Base-by-base conservation (phyloP, 2,329 filamentous ascomycete species). In the Aspergillus quadrilineatus region DNA sequence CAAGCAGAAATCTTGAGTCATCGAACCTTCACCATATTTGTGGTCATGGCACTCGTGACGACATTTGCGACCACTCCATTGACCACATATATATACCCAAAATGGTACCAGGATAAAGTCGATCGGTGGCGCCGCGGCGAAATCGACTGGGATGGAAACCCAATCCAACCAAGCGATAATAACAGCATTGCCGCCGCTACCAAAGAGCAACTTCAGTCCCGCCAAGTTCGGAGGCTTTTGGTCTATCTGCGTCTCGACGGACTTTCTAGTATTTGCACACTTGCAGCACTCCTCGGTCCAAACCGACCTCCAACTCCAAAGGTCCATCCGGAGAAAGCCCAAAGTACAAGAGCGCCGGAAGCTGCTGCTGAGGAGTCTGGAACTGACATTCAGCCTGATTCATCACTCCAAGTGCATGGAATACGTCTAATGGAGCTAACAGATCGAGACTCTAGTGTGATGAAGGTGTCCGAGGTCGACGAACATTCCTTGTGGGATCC, bases 381-480 rank as follows among this genome's bases (percentile, higher is more conserved):
- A 1, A 15, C 55, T 2, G 62, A 65, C 4, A 48, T 60, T 0
- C 56, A 67, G 17, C 60, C 67, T 54, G 52, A 59, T 50, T 37
- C 60, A 7, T 82, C 84, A 1, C 80, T 93, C 1, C 83, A 89
- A 67, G 88, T 92, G 0, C 90, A 96, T 65, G 93, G 92, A 32
- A 77, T 96, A n/a, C 88, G 92, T 12, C 82, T 97, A 14, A 76
- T 95, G 48, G 90, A 95, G 68, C 83, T 97, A 10, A 95, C 90
- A 0, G 92, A 97, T 65, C 91, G 93, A 81, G 89, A 90, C 42
- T 97, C 93, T 0, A 92, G 92, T 15, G 93, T 97, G 65, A 97
- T 97, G 93, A 88, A 90, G 65, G 90, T 96, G 9, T 88, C 91
- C 0, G 91, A 95, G 67, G 81, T 88, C 3, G 88, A 92, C 39